Base-by-base conservation (phyloP, 257 asterid genomes). In the Haberlea rhodopensis region DNA sequence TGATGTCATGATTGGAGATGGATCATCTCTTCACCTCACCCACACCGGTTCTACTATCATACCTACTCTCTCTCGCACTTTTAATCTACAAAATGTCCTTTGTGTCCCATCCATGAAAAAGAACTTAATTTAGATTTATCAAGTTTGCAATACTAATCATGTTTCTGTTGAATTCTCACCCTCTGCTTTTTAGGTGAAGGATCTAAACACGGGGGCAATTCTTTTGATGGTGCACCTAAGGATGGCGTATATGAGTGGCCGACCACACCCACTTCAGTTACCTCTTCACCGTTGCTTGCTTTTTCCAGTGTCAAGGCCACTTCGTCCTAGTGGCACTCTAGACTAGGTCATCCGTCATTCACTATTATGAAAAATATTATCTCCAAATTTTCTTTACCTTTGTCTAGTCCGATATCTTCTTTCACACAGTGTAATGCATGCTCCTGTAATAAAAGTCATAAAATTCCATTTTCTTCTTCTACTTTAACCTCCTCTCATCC, bases 1-100 rank as follows among this genome's bases (percentile, higher is more conserved):
- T n/a, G n/a, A n/a, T n/a, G n/a, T n/a, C 54, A 48, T 48, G 54
- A 48, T 48, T 4, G 15, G 20, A 3, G 20, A 48, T 48, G 54
- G 54, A 48, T 48, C 20, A 18, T 3, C 20, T 18, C 54, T 48
- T 48, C 54, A 48, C 54, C 7, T 48, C 54, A 48, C 54, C 54
- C 54, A 48, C 16, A 48, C 54, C 13, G 16, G 54, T 48, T 48
- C 54, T 48, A 48, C 54, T 18, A 48, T 3, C 54, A 48, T 48
- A 48, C 15, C 20, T 48, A 48, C 54, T 48, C 16, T n/a, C 54
- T 48, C 54, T 48, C 54, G 54, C 54, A 48, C 54, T 18, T 48
- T 48, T 48, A 48, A 7, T 48, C 16, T 48, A 48, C n/a, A n/a
- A n/a, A n/a, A n/a, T n/a, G n/a, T n/a, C n/a, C n/a, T n/a, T n/a